Evolutionary conservation across 2,329 filamentous ascomycete genomes (phyloP), one percentile per base, ranked within the genome.

Genomic region (Trichoderma sp.): DNA sequence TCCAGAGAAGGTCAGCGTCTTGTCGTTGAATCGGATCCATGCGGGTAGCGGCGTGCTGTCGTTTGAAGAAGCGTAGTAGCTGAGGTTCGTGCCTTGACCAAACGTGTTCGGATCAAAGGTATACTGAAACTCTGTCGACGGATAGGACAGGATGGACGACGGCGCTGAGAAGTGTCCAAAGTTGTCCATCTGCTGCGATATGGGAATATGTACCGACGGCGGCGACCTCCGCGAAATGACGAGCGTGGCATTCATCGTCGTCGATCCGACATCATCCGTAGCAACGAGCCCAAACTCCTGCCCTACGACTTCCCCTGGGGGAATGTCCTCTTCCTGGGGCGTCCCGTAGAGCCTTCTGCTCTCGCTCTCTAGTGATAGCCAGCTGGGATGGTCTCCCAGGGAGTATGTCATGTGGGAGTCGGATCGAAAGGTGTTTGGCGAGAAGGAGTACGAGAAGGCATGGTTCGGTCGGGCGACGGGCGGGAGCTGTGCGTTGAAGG

Each of bases 31-130:
- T n/a, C 79, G 79, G 51, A 96, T 80, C 93, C 93, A 97, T 0
- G 92, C 88, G 21, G 93, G 93, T 43, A 97, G 79, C 43, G 93
- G 92, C n/a, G 90, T 91, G 72, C 91, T 90, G 72, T 94, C 85
- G 5, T 81, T 82, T 4, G 91, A 90, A 3, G 90, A 87, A 9
- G 91, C 91, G 73, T 95, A 94, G 75, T 93, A 96, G 65, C 87
- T 86, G 58, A 88, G 81, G 17, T 77, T 78, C 10, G 79, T 77
- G 3, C 76, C 76, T 3, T 81, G 77, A n/a, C 79, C 79, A 74
- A 96, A 96, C 0, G 89, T 91, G 19, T 85, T 77, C 5, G 72
- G 69, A 51, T 83, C 78, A 68, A 89, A 86, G 2, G 75, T 73
- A 67, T 87, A 85, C 6, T 76, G 76, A 74, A 89, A 87, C 5